These are phyloP conservation scores for Termitomyces sp. DNA, from an alignment of 768 basidiomycete species.

Conservation along the genomic window DNA sequence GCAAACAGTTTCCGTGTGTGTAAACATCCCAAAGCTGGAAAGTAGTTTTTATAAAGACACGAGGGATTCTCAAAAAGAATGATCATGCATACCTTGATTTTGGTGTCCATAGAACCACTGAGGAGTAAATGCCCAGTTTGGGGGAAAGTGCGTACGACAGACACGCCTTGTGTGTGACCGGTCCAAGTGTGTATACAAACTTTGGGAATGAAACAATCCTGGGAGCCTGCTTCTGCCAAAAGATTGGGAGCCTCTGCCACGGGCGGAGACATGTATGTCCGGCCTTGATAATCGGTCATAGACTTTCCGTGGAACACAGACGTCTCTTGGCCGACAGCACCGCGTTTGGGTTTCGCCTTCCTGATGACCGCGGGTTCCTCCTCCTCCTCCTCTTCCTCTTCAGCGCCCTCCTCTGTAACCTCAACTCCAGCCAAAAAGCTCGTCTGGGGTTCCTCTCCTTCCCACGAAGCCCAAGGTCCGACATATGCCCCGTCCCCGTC, in stretches of 20 bases:
- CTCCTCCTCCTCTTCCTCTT: conserved; percentile 58
- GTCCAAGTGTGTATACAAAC: conserved; percentile 97
- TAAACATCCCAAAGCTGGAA: conserved; percentile 97
- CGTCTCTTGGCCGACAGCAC: conserved; percentile 81
- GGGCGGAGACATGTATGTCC: conserved; percentile 97
- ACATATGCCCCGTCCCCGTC: conserved; percentile 89
- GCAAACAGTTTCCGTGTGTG: conserved; percentile 91
- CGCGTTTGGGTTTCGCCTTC: conserved; percentile 76
- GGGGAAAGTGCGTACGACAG: conserved; percentile 91
- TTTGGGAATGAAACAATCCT: conserved; percentile 94
- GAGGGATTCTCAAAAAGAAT: background rate
- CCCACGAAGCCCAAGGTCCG: conserved; percentile 94
- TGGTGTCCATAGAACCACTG: conserved; percentile 96
- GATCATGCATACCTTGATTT: conserved; percentile 73
- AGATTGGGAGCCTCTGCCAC: conserved; percentile 84
- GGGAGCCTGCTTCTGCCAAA: conserved; percentile 69
- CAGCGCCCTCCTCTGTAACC: conserved; percentile 48
- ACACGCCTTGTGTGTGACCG: conserved; percentile 94
- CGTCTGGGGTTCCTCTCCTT: conserved; percentile 67
- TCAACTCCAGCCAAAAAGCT: conserved; percentile 63
- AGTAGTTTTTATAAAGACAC: conserved; percentile 6
- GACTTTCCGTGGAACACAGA: conserved; percentile 97
- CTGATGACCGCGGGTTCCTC: conserved; percentile 56
- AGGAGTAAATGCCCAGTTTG: conserved; percentile 89
- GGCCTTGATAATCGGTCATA: conserved; percentile 94